Percentiles rank a stretch among this genome's conserved stretches.
Conservation (phyloP, 129 eudicot species). For the Pulicaria dysenterica region DNA sequence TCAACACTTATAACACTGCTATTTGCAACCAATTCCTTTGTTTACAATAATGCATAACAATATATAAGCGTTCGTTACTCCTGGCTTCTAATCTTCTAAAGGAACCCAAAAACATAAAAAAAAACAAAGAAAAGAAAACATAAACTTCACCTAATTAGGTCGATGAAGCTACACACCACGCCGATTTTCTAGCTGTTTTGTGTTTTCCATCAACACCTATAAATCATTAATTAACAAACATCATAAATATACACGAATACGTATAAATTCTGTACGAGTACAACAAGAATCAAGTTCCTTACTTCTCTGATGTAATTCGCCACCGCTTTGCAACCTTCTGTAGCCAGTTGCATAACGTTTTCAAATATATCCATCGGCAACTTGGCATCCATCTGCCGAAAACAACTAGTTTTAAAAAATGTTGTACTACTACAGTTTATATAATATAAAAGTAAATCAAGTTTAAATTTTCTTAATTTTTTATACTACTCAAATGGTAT, state of each 20-base stretch:
- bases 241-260: conserved; percentile 1
- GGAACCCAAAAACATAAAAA: not conserved
- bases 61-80: no score
- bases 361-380: conserved; percentile 79
- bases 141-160: not conserved
- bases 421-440: not conserved
- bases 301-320: conserved; percentile 88
- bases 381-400: conserved; percentile 86
- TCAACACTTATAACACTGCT: no score
- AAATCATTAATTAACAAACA: conserved; percentile 16
- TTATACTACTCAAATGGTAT: not conserved
- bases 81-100: conserved; percentile 6
- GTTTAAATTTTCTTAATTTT: not conserved
- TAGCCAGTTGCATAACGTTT: conserved; percentile 85
- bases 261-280: not conserved
- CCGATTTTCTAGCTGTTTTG: conserved; percentile 71
- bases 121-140: not conserved
- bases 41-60: no score
- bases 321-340: conserved; percentile 95
- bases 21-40: no score
- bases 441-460: not conserved
- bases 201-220: conserved; percentile 82
- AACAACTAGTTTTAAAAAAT: not conserved
- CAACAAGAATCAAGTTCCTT: conserved; percentile 35
- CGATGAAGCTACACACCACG: conserved; percentile 53